Evolutionary conservation across 495 filamentous ascomycete genomes (phyloP).

Genomic region (Podospora conica): DNA sequence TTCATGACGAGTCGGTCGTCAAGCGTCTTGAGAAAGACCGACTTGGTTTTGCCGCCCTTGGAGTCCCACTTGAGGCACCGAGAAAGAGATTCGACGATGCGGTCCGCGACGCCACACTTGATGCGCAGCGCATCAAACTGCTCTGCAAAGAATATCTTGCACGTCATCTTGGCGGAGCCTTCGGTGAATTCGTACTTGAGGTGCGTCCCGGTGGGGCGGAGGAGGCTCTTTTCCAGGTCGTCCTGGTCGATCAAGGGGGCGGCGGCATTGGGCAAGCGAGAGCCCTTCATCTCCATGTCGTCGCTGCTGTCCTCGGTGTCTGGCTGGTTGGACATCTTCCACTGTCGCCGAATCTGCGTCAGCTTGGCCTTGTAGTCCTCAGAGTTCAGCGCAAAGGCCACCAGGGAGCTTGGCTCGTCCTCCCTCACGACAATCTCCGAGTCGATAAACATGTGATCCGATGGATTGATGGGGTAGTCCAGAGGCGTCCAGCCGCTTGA

Average conservation of each 20-base stretch:
- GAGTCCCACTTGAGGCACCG: conserved; percentile 97
- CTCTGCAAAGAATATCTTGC: conserved; percentile 97
- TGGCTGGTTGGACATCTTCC: conserved; percentile 28
- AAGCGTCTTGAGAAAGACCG: conserved; percentile 93
- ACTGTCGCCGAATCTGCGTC: conserved; percentile 58
- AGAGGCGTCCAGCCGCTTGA: conserved; percentile 92
- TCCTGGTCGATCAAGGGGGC: conserved; percentile 35
- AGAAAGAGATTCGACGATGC: conserved; percentile 90
- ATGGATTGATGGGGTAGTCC: conserved; percentile 82
- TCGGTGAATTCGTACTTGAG: conserved; percentile 91
- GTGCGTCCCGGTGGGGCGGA: conserved; percentile 80
- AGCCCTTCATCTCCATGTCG: conserved; percentile 23
- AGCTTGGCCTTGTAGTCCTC: conserved; percentile 80
- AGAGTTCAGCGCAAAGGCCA: conserved; percentile 84
- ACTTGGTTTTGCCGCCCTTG: conserved; percentile 96
- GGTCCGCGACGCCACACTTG: conserved; percentile 87
- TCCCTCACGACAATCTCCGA: conserved; percentile 97
- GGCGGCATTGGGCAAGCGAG: conserved; percentile 9
- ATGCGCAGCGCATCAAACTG: conserved; percentile 92
- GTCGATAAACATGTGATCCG: conserved; percentile 93
- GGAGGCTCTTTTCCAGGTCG: conserved; percentile 68
- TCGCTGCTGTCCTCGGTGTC: conserved; percentile 29
- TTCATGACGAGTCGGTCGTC: conserved; percentile 82
- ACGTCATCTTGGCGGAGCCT: conserved; percentile 86
- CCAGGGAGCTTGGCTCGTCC: conserved; percentile 93